Conservation (phyloP, 768 basidiomycete genomes). For the Boletus patriciae region DNA sequence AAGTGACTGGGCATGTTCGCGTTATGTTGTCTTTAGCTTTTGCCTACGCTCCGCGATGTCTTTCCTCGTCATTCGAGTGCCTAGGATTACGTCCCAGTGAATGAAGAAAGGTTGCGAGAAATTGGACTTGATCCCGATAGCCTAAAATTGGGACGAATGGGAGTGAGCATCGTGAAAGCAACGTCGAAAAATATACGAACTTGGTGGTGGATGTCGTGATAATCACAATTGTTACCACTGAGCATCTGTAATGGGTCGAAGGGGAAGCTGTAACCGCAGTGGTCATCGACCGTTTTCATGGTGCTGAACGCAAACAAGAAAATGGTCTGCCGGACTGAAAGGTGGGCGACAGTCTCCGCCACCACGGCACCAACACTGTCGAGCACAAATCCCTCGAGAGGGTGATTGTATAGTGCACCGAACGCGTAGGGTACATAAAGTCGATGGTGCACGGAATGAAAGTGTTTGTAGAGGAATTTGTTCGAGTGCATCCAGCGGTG, state of each 20-base stretch:
- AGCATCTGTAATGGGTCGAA: slow-evolving; percentile 90
- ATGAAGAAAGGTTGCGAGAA: slow-evolving; percentile 96
- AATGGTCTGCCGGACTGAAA: slow-evolving; percentile 81
- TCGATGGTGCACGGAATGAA: slow-evolving; percentile 94
- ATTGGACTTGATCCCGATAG: slow-evolving; percentile 89
- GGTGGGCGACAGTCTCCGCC: slow-evolving; percentile 64
- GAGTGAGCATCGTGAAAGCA: background rate
- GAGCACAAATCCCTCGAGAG: slow-evolving; percentile 88
- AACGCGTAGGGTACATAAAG: slow-evolving; percentile 97
- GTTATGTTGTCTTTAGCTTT: slow-evolving; percentile 31
- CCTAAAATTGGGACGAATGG: slow-evolving; percentile 6
- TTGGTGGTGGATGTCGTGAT: slow-evolving; percentile 98
- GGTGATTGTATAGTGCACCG: slow-evolving; percentile 97
- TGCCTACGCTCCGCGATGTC: slow-evolving; percentile 57
- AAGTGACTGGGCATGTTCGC: background rate
- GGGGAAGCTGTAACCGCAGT: slow-evolving; percentile 87
- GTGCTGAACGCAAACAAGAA: slow-evolving; percentile 82
- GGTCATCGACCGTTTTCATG: slow-evolving; percentile 93
- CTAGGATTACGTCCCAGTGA: slow-evolving; percentile 87
- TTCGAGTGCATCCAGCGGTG: slow-evolving; percentile 91
- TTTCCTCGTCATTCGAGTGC: slow-evolving; percentile 77
- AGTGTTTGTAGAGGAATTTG: slow-evolving; percentile 84
- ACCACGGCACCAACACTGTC: slow-evolving; percentile 80
- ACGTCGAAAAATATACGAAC: slow-evolving; percentile 37
- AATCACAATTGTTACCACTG: slow-evolving; percentile 89